These are phyloP conservation scores for Rhizomucor pusillus DNA, from an alignment of 371 early-diverging fungal species.

Conservation along the genomic window DNA sequence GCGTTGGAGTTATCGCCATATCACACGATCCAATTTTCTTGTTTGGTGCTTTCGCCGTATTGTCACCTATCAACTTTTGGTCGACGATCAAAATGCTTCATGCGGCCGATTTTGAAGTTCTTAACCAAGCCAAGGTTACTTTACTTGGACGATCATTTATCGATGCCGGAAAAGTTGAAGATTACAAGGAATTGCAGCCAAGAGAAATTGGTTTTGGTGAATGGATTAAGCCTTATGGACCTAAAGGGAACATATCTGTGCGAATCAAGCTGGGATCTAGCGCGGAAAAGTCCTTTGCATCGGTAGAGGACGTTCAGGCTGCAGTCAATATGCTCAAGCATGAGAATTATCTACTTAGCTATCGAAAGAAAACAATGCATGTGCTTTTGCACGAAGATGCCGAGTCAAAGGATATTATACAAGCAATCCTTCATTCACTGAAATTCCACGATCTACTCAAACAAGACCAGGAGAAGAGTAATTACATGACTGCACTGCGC, in stretches of 20 bases:
- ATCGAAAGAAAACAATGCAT: constrained; percentile 40
- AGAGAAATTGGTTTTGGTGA: constrained; percentile 63
- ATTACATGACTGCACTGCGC: constrained; percentile 27
- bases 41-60: constrained; percentile 51
- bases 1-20: constrained; percentile 57
- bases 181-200: constrained; percentile 37
- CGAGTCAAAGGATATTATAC: constrained; percentile 51
- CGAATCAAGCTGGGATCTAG: constrained; percentile 41
- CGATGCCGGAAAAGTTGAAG: constrained; percentile 36
- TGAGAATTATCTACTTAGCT: constrained; percentile 47
- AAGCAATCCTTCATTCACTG: constrained; percentile 59
- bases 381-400: constrained; percentile 58
- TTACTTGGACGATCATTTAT: constrained; percentile 50
- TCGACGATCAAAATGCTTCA: constrained; percentile 53
- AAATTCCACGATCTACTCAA: constrained; percentile 45
- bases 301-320: constrained; percentile 34
- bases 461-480: constrained; percentile 28
- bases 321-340: constrained; percentile 37
- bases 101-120: constrained; percentile 65
- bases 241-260: constrained; percentile 24
- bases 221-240: constrained; percentile 50
- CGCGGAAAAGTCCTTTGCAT: constrained; percentile 43
- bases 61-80: constrained; percentile 60
- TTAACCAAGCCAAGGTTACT: constrained; percentile 60
- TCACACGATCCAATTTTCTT: constrained; percentile 60